Evolutionary conservation across 2,329 filamentous ascomycete genomes (phyloP), one percentile per base, ranked within the genome.

Genomic region (Penicillium sp.): DNA sequence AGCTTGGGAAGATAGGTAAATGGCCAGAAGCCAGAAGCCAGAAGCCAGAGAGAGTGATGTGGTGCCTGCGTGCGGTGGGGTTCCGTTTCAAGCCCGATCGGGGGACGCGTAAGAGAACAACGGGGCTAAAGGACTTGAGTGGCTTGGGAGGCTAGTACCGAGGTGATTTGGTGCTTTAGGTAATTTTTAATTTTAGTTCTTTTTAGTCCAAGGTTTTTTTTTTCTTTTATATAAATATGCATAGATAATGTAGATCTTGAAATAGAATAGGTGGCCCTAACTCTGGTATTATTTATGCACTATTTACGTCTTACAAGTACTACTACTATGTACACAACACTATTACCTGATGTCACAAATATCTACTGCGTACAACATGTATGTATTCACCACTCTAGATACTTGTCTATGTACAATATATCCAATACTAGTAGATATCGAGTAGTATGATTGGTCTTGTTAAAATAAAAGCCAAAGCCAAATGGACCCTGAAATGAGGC

Each of bases 41-140:
- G 40, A 43, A 21, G 41, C 41, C 41, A 44, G 44, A 58, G 46
- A 57, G 41, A 39, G 40, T 55, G 43, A 46, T 33, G 31, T 33
- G 58, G 58, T 62, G 64, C 64, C 64, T 66, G 64, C 64, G 64
- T 65, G 64, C 64, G 64, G 64, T 66, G 64, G 64, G 64, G 64
- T 66, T 65, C 64, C 63, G 61, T 64, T 65, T 65, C 61, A 60
- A 66, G 64, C 60, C 60, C 63, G 64, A 65, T 63, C 64, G 57
- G 62, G 45, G 47, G 62, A 66, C 64, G 64, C 64, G 64, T 66
- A 65, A 64, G 61, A 64, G 61, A 59, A 55, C 38, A 60, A 59
- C 58, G 60, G 41, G 41, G 60, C 56, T 56, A 57, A 55, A 29
- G 27, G 49, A 29, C 27, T 33, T 51, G 39, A 9, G 36, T 34